A percentile compares a stretch with the other conserved stretches of the same genome.
These are phyloP conservation scores for Phytophthora hibernalis DNA, from an alignment of 352 stramenopile genomes.

Conservation along the genomic window DNA sequence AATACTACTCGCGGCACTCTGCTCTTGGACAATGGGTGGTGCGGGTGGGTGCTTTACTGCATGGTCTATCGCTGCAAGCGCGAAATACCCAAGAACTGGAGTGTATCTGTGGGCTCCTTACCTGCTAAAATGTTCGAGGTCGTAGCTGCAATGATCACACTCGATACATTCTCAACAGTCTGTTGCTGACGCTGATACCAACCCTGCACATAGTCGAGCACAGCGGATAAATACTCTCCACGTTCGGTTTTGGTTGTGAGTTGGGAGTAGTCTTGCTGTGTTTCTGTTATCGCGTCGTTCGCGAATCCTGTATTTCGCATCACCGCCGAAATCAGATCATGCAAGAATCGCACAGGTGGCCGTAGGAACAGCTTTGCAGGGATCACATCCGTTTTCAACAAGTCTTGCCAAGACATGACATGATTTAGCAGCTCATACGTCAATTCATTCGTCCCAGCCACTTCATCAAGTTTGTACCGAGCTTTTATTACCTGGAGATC, in stretches of 20 bases:
- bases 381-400: slow-evolving; percentile 74
- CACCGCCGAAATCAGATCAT: slow-evolving; percentile 78
- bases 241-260: slow-evolving; percentile 76
- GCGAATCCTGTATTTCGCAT: slow-evolving; percentile 75
- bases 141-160: slow-evolving; percentile 70
- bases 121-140: slow-evolving; percentile 81
- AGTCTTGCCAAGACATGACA: slow-evolving; percentile 81
- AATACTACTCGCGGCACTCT: not conserved
- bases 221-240: slow-evolving; percentile 77
- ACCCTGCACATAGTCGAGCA: slow-evolving; percentile 78
- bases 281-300: slow-evolving; percentile 24
- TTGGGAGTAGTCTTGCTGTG: slow-evolving; percentile 72
- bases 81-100: slow-evolving; percentile 81
- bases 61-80: slow-evolving; percentile 64
- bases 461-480: slow-evolving; percentile 52
- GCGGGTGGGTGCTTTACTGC: slow-evolving; percentile 39
- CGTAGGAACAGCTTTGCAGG: slow-evolving; percentile 77
- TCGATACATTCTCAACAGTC: slow-evolving; percentile 14
- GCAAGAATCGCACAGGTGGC: slow-evolving; percentile 82
- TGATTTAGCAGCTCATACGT: slow-evolving; percentile 70
- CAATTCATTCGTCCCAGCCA: slow-evolving; percentile 67
- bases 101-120: slow-evolving; percentile 77
- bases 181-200: slow-evolving; percentile 49
- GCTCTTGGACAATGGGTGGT: slow-evolving; percentile 2
- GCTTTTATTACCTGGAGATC: slow-evolving; percentile 40